Conservation (phyloP, 768 basidiomycete species). For the Aureoboletus auriporus region DNA sequence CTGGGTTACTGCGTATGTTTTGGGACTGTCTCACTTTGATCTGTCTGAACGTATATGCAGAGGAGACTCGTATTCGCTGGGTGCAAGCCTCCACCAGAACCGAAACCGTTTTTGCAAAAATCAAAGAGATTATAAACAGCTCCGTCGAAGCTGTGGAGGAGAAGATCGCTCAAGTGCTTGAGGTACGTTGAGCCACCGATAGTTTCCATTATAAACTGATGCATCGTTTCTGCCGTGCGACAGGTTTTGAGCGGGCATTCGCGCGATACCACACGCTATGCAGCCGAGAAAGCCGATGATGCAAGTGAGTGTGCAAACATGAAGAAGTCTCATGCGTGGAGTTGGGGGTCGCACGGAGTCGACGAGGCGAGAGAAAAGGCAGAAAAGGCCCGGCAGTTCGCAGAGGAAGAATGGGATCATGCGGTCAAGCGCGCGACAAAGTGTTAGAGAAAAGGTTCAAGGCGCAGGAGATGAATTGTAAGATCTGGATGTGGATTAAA, state of each 20-base stretch:
- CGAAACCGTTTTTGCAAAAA: constrained; percentile 52
- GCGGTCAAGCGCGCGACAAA: constrained; percentile 16
- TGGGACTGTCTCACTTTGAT: neutral
- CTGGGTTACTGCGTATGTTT: constrained; percentile 69
- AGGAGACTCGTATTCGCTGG: constrained; percentile 79
- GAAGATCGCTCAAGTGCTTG: constrained; percentile 49
- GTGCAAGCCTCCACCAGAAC: constrained; percentile 58
- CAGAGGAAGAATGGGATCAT: constrained; percentile 15
- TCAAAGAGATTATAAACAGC: constrained; percentile 63
- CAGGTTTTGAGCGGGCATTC: constrained; percentile 40
- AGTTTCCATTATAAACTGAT: neutral
- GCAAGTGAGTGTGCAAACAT: constrained; percentile 16
- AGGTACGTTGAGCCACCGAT: constrained; percentile 16
- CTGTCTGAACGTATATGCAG: constrained; percentile 28
- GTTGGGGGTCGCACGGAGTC: constrained; percentile 23
- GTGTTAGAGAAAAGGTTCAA: constrained; percentile 11
- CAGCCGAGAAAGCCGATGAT: constrained; percentile 29
- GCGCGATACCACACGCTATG: constrained; percentile 19
- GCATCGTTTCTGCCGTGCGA: neutral
- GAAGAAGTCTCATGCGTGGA: constrained; percentile 13
- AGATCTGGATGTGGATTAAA: neutral
- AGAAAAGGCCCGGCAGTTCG: constrained; percentile 20
- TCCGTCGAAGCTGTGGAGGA: constrained; percentile 77
- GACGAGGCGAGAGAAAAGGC: constrained; percentile 23
- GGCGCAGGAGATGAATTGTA: constrained; percentile 28